phyloP scores from a whole-genome alignment of 192 early-diverging fungal genomes.

The Dispira parvispora region DNA sequence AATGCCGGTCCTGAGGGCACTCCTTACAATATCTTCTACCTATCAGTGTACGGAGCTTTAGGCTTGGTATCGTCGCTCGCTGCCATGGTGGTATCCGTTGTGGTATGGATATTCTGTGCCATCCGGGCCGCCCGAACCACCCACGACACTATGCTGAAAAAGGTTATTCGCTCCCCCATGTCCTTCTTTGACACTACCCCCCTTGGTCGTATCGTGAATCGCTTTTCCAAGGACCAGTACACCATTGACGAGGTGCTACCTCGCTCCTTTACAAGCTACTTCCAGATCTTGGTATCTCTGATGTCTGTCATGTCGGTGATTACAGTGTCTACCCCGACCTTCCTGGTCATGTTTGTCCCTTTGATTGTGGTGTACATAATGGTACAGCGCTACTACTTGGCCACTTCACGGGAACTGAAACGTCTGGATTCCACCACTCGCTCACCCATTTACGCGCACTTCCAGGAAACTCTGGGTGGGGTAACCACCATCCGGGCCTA shows the following conservation, averaged over 20 bases:
- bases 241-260: slow-evolving; percentile 60
- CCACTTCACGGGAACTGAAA: slow-evolving; percentile 59
- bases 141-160: slow-evolving; percentile 63
- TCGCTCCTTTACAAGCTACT: slow-evolving; percentile 30
- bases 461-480: slow-evolving; percentile 40
- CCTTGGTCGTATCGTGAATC: slow-evolving; percentile 69
- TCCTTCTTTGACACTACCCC: slow-evolving; percentile 56
- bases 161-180: slow-evolving; percentile 46
- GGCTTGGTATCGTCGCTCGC: slow-evolving; percentile 53
- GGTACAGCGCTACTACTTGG: slow-evolving; percentile 44
- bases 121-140: slow-evolving; percentile 58
- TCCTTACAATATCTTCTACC: slow-evolving; percentile 35
- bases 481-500: slow-evolving; percentile 52
- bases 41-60: slow-evolving; percentile 64
- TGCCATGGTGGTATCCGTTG: slow-evolving; percentile 46
- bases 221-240: slow-evolving; percentile 77
- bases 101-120: slow-evolving; percentile 63
- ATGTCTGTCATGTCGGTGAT: slow-evolving; percentile 28
- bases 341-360: slow-evolving; percentile 31
- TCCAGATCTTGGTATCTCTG: slow-evolving; percentile 20
- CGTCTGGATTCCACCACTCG: slow-evolving; percentile 55
- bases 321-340: slow-evolving; percentile 26
- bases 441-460: slow-evolving; percentile 49
- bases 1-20: slow-evolving; percentile 14
- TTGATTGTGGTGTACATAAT: slow-evolving; percentile 26